Base-by-base conservation (phyloP, 768 basidiomycete genomes). In the Lactifluus rugatus region DNA sequence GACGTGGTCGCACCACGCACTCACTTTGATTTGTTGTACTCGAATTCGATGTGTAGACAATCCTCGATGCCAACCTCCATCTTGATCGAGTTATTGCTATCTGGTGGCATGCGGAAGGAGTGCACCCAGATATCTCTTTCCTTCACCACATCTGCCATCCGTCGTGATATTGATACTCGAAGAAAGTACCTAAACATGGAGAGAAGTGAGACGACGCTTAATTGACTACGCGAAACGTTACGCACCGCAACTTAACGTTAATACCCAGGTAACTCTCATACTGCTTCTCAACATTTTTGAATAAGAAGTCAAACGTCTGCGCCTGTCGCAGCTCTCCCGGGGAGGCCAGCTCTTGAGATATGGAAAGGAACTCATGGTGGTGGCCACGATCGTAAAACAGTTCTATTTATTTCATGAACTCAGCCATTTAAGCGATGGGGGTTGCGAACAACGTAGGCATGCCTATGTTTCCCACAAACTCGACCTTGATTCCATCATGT, bases 41-140 rank as follows among this genome's bases (percentile, higher is more conserved):
- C 96, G 64, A 97, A 98, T 70, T 97, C 96, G 66, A 98, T 99
- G 70, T 98, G 95, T 66, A 98, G 72, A 71, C 96, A 98, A 68
- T 98, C 96, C 70, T 98, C 96, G 59, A 99, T 99, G 8, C 96
- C 96, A 37, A 98, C 96, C 74, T 97, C 96, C 96, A 99, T 98
- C 78, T 95, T 97, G 75, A 98, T 98, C 42, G 91, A 87, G 70
- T 95, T 97, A 71, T 96, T 97, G 67, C 83, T 89, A 71, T 98
- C 96, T 56, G 95, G 93, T 10, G 95, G 96, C 91, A 97, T 97
- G 37, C 94, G 87, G 76, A 88, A 99, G 3, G 90, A 95, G 70
- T 99, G 95, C 3, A 98, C 95, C 95, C 95, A 98, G 19, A 97
- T 69, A 62, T 99, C 96, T 69, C 78, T 85, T 73, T 98, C 96